phyloP scores from a whole-genome alignment of 2,329 filamentous ascomycete genomes.

The Tetracladium maxilliforme region DNA sequence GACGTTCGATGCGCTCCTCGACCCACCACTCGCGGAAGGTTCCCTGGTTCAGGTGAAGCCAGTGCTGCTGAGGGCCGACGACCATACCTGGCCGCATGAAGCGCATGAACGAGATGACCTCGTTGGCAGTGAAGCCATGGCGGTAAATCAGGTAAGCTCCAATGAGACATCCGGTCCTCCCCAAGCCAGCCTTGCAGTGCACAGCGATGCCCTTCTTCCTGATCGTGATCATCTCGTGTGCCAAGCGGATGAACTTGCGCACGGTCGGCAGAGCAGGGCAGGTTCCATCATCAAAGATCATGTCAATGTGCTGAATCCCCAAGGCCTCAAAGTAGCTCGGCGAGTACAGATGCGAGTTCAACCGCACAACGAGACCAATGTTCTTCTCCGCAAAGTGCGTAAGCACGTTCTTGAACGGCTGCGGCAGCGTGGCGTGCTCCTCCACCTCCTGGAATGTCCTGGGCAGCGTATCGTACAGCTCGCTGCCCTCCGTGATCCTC shows the following conservation, averaged over 20 bases:
- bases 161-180: slow-evolving; percentile 89
- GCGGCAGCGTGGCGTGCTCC: slow-evolving; percentile 54
- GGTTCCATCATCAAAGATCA: slow-evolving; percentile 99
- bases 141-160: slow-evolving; percentile 96
- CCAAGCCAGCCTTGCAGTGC: slow-evolving; percentile 95
- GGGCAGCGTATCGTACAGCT: slow-evolving; percentile 61
- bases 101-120: slow-evolving; percentile 94
- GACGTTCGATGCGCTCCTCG: slow-evolving; percentile 65
- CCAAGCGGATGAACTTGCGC: slow-evolving; percentile 84
- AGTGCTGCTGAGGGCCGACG: slow-evolving; percentile 95
- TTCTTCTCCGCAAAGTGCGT: slow-evolving; percentile 77
- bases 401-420: slow-evolving; percentile 91
- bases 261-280: slow-evolving; percentile 84
- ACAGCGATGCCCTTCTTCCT: slow-evolving; percentile 91
- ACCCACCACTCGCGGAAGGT: slow-evolving; percentile 99
- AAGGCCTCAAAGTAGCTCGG: slow-evolving; percentile 94
- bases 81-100: slow-evolving; percentile 99
- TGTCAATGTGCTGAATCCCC: slow-evolving; percentile 90
- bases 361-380: slow-evolving; percentile 82
- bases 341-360: slow-evolving; percentile 93
- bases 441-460: slow-evolving; percentile 61
- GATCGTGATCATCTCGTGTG: slow-evolving; percentile 84
- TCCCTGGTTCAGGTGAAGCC: slow-evolving; percentile 93
- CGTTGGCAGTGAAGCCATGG: slow-evolving; percentile 92
- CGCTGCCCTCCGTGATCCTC: slow-evolving; percentile 57